phyloP scores from a whole-genome alignment of 306 rosid species.

The Cicer bijugum region DNA sequence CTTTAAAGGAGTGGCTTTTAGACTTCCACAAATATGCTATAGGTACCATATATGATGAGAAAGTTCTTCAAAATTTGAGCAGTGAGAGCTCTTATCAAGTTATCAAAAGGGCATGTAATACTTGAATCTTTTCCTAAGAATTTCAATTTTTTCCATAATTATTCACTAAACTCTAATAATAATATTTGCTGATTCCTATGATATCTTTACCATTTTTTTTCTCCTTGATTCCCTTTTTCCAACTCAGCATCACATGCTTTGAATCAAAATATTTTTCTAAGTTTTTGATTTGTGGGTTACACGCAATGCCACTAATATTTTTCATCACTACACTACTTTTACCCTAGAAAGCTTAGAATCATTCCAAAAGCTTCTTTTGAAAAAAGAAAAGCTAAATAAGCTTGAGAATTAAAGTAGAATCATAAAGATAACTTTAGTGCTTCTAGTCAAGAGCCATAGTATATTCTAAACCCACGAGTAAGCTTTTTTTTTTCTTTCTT shows the following conservation, averaged over 20 bases:
- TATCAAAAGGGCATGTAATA: conserved; percentile 49
- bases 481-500: conserved; percentile 2
- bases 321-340: conserved; percentile 42
- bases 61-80: conserved; percentile 54
- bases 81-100: conserved; percentile 67
- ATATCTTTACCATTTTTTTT: conserved; percentile 39
- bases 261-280: conserved; percentile 41
- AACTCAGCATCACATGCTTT: conserved; percentile 57
- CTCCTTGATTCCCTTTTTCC: conserved; percentile 45
- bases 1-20: conserved; percentile 53
- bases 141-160: conserved; percentile 22
- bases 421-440: conserved; percentile 42
- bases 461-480: conserved; percentile 35
- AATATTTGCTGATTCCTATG: conserved; percentile 42
- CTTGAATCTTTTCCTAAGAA: conserved; percentile 31
- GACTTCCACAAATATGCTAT: conserved; percentile 40
- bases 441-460: conserved; percentile 40
- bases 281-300: conserved; percentile 55
- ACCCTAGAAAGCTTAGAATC: conserved; percentile 41
- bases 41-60: conserved; percentile 34
- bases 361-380: conserved; percentile 52
- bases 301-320: conserved; percentile 51
- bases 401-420: conserved; percentile 36
- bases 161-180: conserved; percentile 20
- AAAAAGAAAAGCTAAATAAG: conserved; percentile 39